phyloP scores from a whole-genome alignment of 140 eudicot genomes.

The Flaveria floridana region DNA sequence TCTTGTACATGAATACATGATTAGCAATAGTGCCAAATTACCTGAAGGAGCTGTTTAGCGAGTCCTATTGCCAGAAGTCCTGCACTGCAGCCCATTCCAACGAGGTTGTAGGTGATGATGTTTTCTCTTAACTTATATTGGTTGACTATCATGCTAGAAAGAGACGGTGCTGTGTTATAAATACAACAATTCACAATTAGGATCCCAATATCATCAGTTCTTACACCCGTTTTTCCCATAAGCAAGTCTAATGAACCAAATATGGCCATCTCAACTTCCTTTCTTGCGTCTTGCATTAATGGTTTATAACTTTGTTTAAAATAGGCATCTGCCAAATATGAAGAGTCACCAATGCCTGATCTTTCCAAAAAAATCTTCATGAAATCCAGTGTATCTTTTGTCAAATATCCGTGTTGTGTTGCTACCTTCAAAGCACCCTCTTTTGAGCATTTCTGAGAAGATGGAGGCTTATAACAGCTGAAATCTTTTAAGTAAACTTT shows the following conservation, averaged over 20 bases:
- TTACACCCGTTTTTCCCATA: conserved; percentile 36
- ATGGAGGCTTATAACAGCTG: conserved; percentile 45
- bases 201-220: conserved; percentile 39
- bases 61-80: conserved; percentile 40
- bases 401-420: conserved; percentile 3
- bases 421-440: conserved; percentile 2
- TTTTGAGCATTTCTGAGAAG: conserved; percentile 25
- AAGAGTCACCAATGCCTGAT: conserved; percentile 43
- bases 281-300: conserved; percentile 34
- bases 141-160: conserved; percentile 41
- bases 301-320: conserved; percentile 16
- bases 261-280: conserved; percentile 41
- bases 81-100: conserved; percentile 56
- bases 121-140: conserved; percentile 39
- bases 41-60: conserved; percentile 53
- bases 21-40: conserved; percentile 6
- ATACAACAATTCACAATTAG: conserved; percentile 43
- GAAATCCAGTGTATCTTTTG: conserved; percentile 34
- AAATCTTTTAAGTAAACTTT: conserved; percentile 44
- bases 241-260: conserved; percentile 44
- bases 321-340: conserved; percentile 39
- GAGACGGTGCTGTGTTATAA: conserved; percentile 37
- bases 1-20: not conserved
- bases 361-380: conserved; percentile 31
- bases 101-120: conserved; percentile 36